These are phyloP conservation scores for Lasiosphaeria ovina DNA, from an alignment of 495 filamentous ascomycete genomes.

Conservation along the genomic window DNA sequence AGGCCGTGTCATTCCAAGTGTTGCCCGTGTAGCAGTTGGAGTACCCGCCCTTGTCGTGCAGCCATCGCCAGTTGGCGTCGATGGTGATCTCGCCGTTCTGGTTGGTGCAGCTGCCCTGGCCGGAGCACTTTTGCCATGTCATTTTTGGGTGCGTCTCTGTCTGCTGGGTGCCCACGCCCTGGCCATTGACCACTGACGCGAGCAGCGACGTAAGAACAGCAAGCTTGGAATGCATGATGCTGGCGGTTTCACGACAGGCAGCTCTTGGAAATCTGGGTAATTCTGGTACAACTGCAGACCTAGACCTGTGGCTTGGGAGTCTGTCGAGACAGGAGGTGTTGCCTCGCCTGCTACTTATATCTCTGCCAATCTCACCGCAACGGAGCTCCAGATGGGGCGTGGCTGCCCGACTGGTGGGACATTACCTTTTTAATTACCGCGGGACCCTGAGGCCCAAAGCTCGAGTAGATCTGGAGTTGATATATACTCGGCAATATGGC, in stretches of 20 bases:
- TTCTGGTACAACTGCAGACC: no score
- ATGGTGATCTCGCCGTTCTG: slow-evolving; percentile 39
- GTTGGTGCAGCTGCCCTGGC: slow-evolving; percentile 44
- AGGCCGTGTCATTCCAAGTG: slow-evolving; percentile 34
- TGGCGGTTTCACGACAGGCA: neutral
- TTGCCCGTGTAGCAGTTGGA: slow-evolving; percentile 46
- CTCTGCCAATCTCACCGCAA: no score
- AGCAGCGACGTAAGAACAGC: slow-evolving; percentile 30
- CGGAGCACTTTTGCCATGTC: slow-evolving; percentile 54
- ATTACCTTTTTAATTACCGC: no score
- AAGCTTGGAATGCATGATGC: slow-evolving; percentile 17
- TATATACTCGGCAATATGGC: no score
- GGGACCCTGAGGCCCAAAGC: no score
- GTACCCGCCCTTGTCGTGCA: slow-evolving; percentile 33
- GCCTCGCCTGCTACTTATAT: no score
- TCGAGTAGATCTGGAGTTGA: no score
- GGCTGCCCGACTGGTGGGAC: no score
- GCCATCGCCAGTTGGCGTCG: slow-evolving; percentile 47
- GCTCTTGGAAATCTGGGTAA: no score
- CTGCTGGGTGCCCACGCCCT: slow-evolving; percentile 53
- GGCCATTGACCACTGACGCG: slow-evolving; percentile 34
- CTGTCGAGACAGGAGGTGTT: no score
- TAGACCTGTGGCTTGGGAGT: no score
- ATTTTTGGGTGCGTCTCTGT: slow-evolving; percentile 58
- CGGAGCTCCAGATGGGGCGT: no score